phyloP scores from a whole-genome alignment of 2,329 filamentous ascomycete genomes.

The Fonsecaea pedrosoi region DNA sequence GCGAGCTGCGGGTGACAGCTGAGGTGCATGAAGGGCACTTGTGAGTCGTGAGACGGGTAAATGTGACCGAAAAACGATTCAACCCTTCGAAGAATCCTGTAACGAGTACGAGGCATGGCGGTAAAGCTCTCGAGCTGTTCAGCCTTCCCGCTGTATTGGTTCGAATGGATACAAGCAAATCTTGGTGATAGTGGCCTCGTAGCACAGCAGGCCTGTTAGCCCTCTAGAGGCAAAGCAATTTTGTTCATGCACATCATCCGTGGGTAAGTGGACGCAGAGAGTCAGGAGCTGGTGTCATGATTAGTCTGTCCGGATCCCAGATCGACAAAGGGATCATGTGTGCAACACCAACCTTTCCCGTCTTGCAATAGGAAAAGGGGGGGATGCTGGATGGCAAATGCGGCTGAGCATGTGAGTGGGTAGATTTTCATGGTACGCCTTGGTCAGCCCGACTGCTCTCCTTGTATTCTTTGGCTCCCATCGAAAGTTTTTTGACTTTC shows the following conservation, averaged over 20 bases:
- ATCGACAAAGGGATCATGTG: constrained; percentile 32
- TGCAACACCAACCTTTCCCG: constrained; percentile 18
- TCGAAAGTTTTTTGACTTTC: constrained; percentile 13
- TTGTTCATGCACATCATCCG: constrained; percentile 23
- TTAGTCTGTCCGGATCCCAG: constrained; percentile 24
- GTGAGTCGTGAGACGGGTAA: background rate
- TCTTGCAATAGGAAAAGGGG: constrained; percentile 21
- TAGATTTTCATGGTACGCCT: constrained; percentile 24
- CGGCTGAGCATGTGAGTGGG: constrained; percentile 28
- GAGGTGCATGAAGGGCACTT: constrained; percentile 2
- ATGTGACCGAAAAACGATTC: constrained; percentile 4
- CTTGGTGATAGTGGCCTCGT: background rate
- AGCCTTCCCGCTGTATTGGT: background rate
- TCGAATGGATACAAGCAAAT: background rate
- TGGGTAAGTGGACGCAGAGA: background rate
- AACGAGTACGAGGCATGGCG: background rate
- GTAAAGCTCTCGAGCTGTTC: background rate
- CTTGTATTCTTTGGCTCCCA: constrained; percentile 5
- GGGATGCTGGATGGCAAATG: constrained; percentile 12
- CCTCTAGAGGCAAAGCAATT: background rate
- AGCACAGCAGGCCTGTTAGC: constrained; percentile 2
- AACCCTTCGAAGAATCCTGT: background rate
- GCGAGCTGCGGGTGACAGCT: constrained; percentile 18
- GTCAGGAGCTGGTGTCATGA: constrained; percentile 8
- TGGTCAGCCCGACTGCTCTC: constrained; percentile 24